Conservation (phyloP, 2,329 filamentous ascomycete species). For the Sporothrix pallida region DNA sequence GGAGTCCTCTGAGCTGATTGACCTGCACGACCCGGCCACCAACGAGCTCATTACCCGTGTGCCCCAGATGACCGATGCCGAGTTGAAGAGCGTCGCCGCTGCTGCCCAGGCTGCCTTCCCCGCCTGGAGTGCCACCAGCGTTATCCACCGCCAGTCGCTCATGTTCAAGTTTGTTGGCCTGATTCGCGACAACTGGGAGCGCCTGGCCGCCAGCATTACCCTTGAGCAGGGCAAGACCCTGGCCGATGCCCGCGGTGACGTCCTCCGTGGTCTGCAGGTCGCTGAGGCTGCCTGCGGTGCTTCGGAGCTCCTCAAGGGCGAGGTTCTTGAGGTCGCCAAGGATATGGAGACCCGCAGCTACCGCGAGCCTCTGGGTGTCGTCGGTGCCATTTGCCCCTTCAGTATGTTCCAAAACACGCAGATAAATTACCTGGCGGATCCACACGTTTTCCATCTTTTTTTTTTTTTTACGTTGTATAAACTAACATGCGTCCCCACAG, state of each 20-base stretch:
- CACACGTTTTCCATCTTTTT: background rate
- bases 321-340: slow-evolving; percentile 83
- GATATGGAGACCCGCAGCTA: slow-evolving; percentile 90
- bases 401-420: slow-evolving; percentile 59
- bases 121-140: slow-evolving; percentile 72
- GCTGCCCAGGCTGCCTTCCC: slow-evolving; percentile 78
- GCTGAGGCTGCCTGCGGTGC: slow-evolving; percentile 82
- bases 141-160: slow-evolving; percentile 78
- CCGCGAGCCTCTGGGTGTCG: slow-evolving; percentile 79
- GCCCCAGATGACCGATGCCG: slow-evolving; percentile 78
- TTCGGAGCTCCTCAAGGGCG: slow-evolving; percentile 80
- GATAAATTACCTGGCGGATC: background rate
- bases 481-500: slow-evolving; percentile 47
- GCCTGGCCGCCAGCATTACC: slow-evolving; percentile 82
- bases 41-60: slow-evolving; percentile 85
- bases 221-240: slow-evolving; percentile 90
- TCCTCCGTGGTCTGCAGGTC: slow-evolving; percentile 81
- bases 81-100: slow-evolving; percentile 75
- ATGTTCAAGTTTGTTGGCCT: slow-evolving; percentile 85
- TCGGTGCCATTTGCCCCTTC: slow-evolving; percentile 85
- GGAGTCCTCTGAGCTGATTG: slow-evolving; percentile 73
- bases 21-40: slow-evolving; percentile 81
- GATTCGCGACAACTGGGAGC: slow-evolving; percentile 84
- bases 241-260: slow-evolving; percentile 80
- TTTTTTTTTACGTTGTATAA: slow-evolving; percentile 32